A percentile compares a stretch with the other conserved stretches of the same genome.
Conservation (phyloP, 352 stramenopile genomes). For the Phytopythium kandeliae region DNA sequence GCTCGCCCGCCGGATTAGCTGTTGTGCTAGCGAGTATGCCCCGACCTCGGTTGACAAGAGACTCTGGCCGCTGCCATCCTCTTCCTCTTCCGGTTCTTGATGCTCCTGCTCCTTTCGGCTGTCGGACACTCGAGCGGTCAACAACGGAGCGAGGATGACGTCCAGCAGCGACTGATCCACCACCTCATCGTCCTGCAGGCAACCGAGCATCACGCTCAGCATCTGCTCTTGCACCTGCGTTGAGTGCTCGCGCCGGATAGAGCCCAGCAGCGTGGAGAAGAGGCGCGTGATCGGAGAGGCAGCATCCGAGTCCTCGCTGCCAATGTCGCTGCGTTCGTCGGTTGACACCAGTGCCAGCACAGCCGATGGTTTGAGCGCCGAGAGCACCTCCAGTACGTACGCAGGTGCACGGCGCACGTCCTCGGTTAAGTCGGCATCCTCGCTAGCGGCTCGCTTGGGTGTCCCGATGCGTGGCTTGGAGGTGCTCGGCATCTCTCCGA, state of each 20-base stretch:
- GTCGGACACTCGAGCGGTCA: slow-evolving; percentile 14
- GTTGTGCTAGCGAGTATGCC: slow-evolving; percentile 54
- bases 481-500: slow-evolving; percentile 9
- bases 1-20: slow-evolving; percentile 68
- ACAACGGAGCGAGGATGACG: slow-evolving; percentile 46
- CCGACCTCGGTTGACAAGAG: slow-evolving; percentile 12
- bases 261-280: slow-evolving; percentile 61
- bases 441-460: neutral
- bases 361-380: slow-evolving; percentile 48
- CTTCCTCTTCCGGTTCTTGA: slow-evolving; percentile 2
- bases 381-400: slow-evolving; percentile 69
- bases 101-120: neutral
- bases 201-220: slow-evolving; percentile 64
- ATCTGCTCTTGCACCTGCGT: slow-evolving; percentile 71
- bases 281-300: slow-evolving; percentile 61
- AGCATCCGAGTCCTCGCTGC: slow-evolving; percentile 29
- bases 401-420: slow-evolving; percentile 29
- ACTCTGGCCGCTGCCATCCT: neutral
- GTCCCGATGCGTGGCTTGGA: neutral
- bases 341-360: slow-evolving; percentile 39
- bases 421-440: slow-evolving; percentile 12
- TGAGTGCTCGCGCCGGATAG: slow-evolving; percentile 53
- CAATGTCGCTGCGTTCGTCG: slow-evolving; percentile 15
- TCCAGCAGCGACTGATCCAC: slow-evolving; percentile 70
- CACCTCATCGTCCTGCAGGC: slow-evolving; percentile 62